Conservation (phyloP, 176 grass and related monocot species). For the Dendrocalamus sinicus region DNA sequence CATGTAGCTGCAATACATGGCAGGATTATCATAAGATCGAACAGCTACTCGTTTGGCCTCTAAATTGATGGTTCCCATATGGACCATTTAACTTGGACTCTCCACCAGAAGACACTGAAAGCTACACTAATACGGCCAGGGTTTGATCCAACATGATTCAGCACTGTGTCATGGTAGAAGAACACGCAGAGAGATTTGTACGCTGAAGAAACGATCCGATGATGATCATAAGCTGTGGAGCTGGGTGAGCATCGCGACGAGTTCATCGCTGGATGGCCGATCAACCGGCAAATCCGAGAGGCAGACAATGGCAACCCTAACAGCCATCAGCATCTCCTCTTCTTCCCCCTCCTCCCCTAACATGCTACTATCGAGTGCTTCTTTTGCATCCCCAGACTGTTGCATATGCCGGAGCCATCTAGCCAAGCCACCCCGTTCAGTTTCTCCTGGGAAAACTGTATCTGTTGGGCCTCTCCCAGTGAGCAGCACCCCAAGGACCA, state of each 20-base stretch:
- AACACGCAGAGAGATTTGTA: neutral
- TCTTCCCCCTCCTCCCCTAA: conserved; percentile 75
- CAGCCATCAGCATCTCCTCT: conserved; percentile 91
- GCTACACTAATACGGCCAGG: neutral
- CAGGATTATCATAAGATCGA: conserved; percentile 1
- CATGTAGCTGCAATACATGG: conserved; percentile 33
- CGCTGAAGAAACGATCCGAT: neutral
- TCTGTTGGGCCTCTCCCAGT: conserved; percentile 80
- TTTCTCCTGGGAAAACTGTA: conserved; percentile 70
- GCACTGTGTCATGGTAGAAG: neutral
- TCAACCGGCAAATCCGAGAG: conserved; percentile 75
- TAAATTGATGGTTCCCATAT: conserved; percentile 7
- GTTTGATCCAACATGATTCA: neutral
- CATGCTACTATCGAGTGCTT: conserved; percentile 69
- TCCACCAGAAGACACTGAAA: neutral
- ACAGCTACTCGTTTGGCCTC: neutral
- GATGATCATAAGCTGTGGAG: conserved; percentile 68
- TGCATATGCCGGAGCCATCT: conserved; percentile 85
- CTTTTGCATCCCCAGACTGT: conserved; percentile 71
- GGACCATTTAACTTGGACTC: conserved; percentile 27
- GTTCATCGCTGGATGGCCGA: conserved; percentile 93
- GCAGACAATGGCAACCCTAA: conserved; percentile 90
- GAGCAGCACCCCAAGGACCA: conserved; percentile 75
- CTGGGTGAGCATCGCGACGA: conserved; percentile 84
- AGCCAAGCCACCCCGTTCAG: conserved; percentile 52